A percentile compares a stretch with the other conserved stretches of the same genome.
phyloP scores from a whole-genome alignment of 2,329 filamentous ascomycete genomes.

The Ilyonectria mors-panacis region DNA sequence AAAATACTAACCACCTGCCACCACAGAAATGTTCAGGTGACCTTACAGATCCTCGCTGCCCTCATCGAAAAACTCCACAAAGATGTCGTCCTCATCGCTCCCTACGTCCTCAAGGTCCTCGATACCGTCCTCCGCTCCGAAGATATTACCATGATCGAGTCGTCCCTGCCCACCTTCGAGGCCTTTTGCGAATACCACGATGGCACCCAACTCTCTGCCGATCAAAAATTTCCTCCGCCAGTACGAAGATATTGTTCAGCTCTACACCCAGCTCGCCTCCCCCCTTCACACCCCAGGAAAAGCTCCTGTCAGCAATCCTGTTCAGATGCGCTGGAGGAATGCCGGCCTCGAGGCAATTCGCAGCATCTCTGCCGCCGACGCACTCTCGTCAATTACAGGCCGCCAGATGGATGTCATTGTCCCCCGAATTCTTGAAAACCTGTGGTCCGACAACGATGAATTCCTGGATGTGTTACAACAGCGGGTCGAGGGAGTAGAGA shows the following conservation, averaged over 20 bases:
- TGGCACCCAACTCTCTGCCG: slow-evolving; percentile 85
- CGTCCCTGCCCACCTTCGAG: slow-evolving; percentile 88
- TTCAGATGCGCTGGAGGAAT: slow-evolving; percentile 84
- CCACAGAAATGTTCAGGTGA: slow-evolving; percentile 94
- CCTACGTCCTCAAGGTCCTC: slow-evolving; percentile 87
- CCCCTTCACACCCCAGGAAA: slow-evolving; percentile 69
- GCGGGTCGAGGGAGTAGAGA: slow-evolving; percentile 78
- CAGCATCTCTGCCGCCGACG: slow-evolving; percentile 84
- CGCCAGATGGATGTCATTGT: slow-evolving; percentile 85
- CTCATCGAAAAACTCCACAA: slow-evolving; percentile 94
- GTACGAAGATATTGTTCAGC: slow-evolving; percentile 85
- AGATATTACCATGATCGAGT: slow-evolving; percentile 94
- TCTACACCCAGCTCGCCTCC: slow-evolving; percentile 86
- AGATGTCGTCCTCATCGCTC: slow-evolving; percentile 90
- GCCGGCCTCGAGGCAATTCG: slow-evolving; percentile 84
- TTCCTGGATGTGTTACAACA: slow-evolving; percentile 78
- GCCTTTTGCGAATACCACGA: slow-evolving; percentile 93
- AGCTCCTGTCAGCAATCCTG: slow-evolving; percentile 75
- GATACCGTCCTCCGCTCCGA: slow-evolving; percentile 85
- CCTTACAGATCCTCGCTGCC: slow-evolving; percentile 90
- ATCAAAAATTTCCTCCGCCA: slow-evolving; percentile 85
- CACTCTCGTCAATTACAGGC: slow-evolving; percentile 80
- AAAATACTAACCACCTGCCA: slow-evolving; percentile 20
- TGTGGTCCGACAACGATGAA: slow-evolving; percentile 82
- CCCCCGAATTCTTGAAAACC: slow-evolving; percentile 87